Base-by-base conservation (phyloP, 805 yeast species). In the Candida bentonensis region DNA sequence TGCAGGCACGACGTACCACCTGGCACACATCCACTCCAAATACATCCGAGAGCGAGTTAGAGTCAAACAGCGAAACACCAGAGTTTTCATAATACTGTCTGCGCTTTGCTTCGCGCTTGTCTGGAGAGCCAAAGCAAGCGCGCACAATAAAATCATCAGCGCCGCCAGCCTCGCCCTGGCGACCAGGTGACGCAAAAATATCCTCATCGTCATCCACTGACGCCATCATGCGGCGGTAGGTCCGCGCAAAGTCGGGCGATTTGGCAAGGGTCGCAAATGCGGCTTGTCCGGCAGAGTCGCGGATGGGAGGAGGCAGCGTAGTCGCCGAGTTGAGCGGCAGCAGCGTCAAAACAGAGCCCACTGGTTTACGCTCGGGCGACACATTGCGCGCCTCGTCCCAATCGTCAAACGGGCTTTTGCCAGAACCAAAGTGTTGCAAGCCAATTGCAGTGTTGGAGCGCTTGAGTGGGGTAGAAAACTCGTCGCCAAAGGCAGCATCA, bases 1-100 rank as follows among this genome's bases (percentile, higher is more conserved):
- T 30, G 20, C 36, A 30, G 11, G 73, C 75, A n/a, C 74, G 57
- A 46, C 65, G 59, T 3, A 70, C 67, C 21, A 70, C 72, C 34
- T 73, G 65, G 49, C 73, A 69, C 26, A 74, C 63, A 54, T 75
- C 80, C 41, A 75, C 77, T 7, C 80, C 80, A 57, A 74, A 74
- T 33, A 74, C 67, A 54, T 75, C 77, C 41, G 69, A 64, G 13
- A 65, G 65, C 3, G 63, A 52, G 25, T 56, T 54, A 27, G 48
- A 33, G 22, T 25, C 42, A 39, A 53, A 49, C 22, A 48, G 49
- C 13, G 51, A 39, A 5, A 48, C 53, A 4, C 54, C 53, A 13
- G 52, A 49, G 23, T 52, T 53, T 42, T 59, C 63, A 30, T 48
- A 53, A 34, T 50, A 57, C 46, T 54, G 55, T 22, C 52, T 46